A percentile compares a stretch with the other conserved stretches of the same genome.
phyloP scores from a whole-genome alignment of 1,284 basidiomycete genomes.

The Heterobasidion annosum region DNA sequence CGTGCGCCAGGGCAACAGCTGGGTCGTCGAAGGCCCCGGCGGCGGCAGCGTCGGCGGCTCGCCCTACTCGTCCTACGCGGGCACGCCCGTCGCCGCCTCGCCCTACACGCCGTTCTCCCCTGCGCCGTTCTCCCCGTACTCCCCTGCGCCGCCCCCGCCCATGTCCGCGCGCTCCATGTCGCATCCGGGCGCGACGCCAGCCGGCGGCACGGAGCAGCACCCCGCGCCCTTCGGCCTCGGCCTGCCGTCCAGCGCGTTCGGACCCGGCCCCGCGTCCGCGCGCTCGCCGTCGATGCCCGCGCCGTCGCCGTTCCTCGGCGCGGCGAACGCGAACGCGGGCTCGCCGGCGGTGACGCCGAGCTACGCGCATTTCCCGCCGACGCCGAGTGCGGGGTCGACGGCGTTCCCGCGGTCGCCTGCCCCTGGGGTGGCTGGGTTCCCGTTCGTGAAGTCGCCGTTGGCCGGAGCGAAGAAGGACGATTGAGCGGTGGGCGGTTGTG shows the following conservation, averaged over 20 bases:
- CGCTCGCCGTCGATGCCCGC: slow-evolving; percentile 12
- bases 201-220: slow-evolving; percentile 11
- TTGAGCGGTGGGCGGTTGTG: not conserved
- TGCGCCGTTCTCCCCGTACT: slow-evolving; percentile 4
- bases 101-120: slow-evolving; percentile 23
- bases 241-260: slow-evolving; percentile 17
- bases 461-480: slow-evolving; percentile 7
- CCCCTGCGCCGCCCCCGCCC: slow-evolving; percentile 2
- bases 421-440: slow-evolving; percentile 18
- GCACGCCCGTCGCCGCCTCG: slow-evolving; percentile 25
- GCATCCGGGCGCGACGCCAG: not conserved
- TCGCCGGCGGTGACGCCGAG: slow-evolving; percentile 14
- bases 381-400: slow-evolving; percentile 21
- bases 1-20: slow-evolving; percentile 30
- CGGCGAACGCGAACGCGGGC: slow-evolving; percentile 6
- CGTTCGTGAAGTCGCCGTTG: not conserved
- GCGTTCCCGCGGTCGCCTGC: slow-evolving; percentile 19
- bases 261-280: slow-evolving; percentile 10
- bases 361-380: slow-evolving; percentile 29
- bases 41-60: slow-evolving; percentile 11
- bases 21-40: slow-evolving; percentile 30
- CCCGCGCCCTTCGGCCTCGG: slow-evolving; percentile 22
- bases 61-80: slow-evolving; percentile 27
- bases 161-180: slow-evolving; percentile 14
- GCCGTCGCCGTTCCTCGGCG: not conserved